These are phyloP conservation scores for Apiotrichum porosum DNA, from an alignment of 1,284 basidiomycete genomes.

Conservation along the genomic window DNA sequence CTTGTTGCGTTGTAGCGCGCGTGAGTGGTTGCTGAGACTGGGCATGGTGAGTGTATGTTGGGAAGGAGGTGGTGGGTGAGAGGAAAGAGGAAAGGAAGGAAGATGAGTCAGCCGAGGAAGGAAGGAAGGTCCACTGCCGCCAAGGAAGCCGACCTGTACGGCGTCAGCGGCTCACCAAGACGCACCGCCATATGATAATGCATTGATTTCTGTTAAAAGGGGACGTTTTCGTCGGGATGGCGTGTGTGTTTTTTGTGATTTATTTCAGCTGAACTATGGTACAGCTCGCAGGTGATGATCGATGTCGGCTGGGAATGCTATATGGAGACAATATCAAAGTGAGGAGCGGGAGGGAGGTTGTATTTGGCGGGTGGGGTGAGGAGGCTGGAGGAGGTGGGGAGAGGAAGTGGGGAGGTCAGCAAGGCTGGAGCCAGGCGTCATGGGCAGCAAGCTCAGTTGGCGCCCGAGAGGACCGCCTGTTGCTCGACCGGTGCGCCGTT, in stretches of 20 bases:
- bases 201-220: background rate
- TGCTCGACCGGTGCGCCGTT: background rate
- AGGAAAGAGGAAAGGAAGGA: background rate
- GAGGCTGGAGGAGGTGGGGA: background rate
- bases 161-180: too few relatives aligned
- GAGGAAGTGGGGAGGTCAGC: background rate
- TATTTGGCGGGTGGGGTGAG: background rate
- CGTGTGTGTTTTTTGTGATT: background rate
- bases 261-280: background rate
- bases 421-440: too few relatives aligned
- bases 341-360: too few relatives aligned
- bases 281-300: constrained; percentile 3
- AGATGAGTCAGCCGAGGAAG: background rate
- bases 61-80: background rate
- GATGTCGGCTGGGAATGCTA: constrained; percentile 1
- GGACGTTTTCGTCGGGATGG: too few relatives aligned
- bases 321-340: constrained; percentile 3
- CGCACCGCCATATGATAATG: too few relatives aligned
- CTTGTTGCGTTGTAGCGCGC: background rate
- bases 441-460: too few relatives aligned
- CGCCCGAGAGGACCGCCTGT: too few relatives aligned
- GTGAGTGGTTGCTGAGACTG: background rate
- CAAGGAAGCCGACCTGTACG: too few relatives aligned
- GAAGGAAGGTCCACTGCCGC: background rate
- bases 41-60: background rate